Conservation (phyloP, 345 rosid genomes). For the rapeseed (Brassica napus) region Da-Ae NC_063436.1:15007501-15008000, state of each 20-base stretch:
- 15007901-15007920: neutral
- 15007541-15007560: neutral
- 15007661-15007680: conserved; percentile 11
- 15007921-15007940: neutral
- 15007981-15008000: conserved; percentile 14
- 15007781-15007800: conserved; percentile 73
- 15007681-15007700: conserved; percentile 11
- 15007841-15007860: conserved; percentile 51
- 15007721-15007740: conserved; percentile 49
- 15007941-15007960: neutral
- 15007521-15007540: conserved; percentile 1
- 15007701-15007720: neutral
- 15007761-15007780: conserved; percentile 73
- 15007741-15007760: conserved; percentile 65
- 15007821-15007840: conserved; percentile 73
- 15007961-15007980: neutral
- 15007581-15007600: conserved; percentile 80
- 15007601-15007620: conserved; percentile 72
- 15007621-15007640: conserved; percentile 70
- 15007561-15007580: conserved; percentile 65
- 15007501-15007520: conserved; percentile 65
- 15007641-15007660: conserved; percentile 57
- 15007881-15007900: conserved; percentile 13
- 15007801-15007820: conserved; percentile 68
- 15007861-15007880: conserved; percentile 19